Conservation (phyloP, 768 basidiomycete genomes). For the Collybia sp. region DNA sequence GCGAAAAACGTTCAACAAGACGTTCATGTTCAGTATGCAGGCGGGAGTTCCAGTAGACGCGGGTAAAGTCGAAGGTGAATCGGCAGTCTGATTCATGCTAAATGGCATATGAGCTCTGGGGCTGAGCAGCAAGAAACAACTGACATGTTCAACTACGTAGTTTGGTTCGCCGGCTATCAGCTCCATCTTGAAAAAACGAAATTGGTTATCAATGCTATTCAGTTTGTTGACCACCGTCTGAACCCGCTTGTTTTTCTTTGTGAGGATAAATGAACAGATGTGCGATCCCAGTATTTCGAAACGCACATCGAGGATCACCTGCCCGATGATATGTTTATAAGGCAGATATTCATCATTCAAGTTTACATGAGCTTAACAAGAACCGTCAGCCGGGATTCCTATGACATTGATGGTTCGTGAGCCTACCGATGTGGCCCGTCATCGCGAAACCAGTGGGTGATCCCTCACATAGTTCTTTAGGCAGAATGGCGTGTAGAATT, state of each 20-base stretch:
- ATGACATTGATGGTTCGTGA: not conserved
- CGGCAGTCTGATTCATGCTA: slow-evolving; percentile 83
- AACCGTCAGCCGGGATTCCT: slow-evolving; percentile 1
- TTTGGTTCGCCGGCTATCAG: slow-evolving; percentile 87
- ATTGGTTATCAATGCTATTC: slow-evolving; percentile 77
- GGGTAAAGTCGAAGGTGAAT: slow-evolving; percentile 91
- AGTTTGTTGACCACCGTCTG: slow-evolving; percentile 95
- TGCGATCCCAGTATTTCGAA: not conserved
- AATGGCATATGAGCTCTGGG: not conserved
- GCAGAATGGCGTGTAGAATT: slow-evolving; percentile 77
- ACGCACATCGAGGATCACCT: slow-evolving; percentile 86
- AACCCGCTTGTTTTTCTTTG: slow-evolving; percentile 80
- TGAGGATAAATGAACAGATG: not conserved
- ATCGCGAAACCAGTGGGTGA: slow-evolving; percentile 85
- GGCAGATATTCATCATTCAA: slow-evolving; percentile 87
- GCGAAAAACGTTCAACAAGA: slow-evolving; percentile 67
- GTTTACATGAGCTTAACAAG: slow-evolving; percentile 77
- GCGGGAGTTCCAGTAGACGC: slow-evolving; percentile 98
- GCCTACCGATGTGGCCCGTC: slow-evolving; percentile 86
- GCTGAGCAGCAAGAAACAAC: not conserved
- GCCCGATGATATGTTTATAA: slow-evolving; percentile 87
- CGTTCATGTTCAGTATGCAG: slow-evolving; percentile 89
- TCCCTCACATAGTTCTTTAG: slow-evolving; percentile 69
- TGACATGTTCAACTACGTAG: slow-evolving; percentile 82
- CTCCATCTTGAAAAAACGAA: slow-evolving; percentile 96